phyloP scores from a whole-genome alignment of 2,329 filamentous ascomycete genomes.

The Microascus cirrosus region DNA sequence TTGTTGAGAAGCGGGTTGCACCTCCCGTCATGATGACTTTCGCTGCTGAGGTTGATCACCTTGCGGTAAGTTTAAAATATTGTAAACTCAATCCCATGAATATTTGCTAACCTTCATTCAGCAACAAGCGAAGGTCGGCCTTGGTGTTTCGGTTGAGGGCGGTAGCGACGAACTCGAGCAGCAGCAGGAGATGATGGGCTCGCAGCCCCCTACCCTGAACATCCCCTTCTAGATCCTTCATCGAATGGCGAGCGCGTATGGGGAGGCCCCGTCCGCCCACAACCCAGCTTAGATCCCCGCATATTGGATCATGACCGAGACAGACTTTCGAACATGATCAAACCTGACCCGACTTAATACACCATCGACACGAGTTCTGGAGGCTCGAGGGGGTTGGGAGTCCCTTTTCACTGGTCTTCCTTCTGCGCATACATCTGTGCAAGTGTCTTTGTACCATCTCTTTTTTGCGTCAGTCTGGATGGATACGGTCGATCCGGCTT shows the following conservation, averaged over 20 bases:
- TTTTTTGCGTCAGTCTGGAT: background rate
- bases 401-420: background rate
- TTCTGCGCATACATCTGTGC: background rate
- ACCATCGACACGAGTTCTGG: background rate
- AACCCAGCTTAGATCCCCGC: background rate
- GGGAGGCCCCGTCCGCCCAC: background rate
- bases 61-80: conserved; percentile 57
- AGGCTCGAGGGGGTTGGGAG: background rate
- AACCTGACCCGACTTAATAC: background rate
- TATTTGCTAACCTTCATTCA: conserved; percentile 22
- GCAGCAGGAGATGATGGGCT: conserved; percentile 57
- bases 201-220: conserved; percentile 36
- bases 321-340: background rate
- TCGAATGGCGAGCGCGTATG: background rate
- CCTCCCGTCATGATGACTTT: conserved; percentile 90
- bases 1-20: conserved; percentile 92
- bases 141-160: conserved; percentile 86
- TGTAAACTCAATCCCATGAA: background rate
- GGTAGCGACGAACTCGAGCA: conserved; percentile 78
- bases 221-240: conserved; percentile 51
- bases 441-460: background rate
- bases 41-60: conserved; percentile 92
- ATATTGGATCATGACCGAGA: background rate
- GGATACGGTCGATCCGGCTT: background rate
- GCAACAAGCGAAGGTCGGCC: conserved; percentile 91